phyloP scores from a whole-genome alignment of 441 rosid species.

The Populus hybrid region DNA sequence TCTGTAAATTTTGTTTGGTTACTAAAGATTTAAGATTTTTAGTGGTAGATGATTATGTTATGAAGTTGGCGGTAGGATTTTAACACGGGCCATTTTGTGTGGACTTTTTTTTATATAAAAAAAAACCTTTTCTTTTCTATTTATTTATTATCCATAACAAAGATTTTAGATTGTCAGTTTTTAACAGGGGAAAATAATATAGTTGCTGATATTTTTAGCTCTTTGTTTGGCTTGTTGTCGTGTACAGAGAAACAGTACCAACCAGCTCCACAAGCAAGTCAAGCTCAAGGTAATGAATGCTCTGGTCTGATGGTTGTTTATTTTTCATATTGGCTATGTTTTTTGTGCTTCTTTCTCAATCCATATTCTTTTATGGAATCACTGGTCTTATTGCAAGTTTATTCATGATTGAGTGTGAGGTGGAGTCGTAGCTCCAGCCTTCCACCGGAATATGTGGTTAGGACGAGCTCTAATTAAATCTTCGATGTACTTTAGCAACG shows the following conservation, averaged over 20 bases:
- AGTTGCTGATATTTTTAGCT: background rate
- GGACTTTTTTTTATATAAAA: background rate
- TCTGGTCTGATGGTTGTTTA: background rate
- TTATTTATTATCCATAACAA: background rate
- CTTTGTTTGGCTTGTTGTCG: constrained; percentile 6
- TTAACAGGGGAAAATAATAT: background rate
- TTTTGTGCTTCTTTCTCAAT: background rate
- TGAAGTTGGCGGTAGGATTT: constrained; percentile 6
- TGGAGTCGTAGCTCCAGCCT: too few species aligned
- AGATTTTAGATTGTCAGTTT: background rate
- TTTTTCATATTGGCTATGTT: background rate
- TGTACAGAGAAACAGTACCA: constrained; percentile 51
- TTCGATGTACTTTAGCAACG: background rate
- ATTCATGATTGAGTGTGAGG: too few species aligned
- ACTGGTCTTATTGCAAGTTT: too few species aligned
- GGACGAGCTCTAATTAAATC: background rate
- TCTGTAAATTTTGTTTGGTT: background rate
- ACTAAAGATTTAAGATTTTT: background rate
- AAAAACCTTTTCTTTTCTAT: background rate
- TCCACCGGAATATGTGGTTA: background rate
- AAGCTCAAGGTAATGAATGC: constrained; percentile 40
- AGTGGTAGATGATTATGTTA: background rate
- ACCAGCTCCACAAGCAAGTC: constrained; percentile 29
- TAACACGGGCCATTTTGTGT: background rate
- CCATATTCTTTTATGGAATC: background rate